Evolutionary conservation across 2,329 filamentous ascomycete species (phyloP), one percentile per base, ranked within the genome.

Genomic region (Neopestalotiopsis sp.): DNA sequence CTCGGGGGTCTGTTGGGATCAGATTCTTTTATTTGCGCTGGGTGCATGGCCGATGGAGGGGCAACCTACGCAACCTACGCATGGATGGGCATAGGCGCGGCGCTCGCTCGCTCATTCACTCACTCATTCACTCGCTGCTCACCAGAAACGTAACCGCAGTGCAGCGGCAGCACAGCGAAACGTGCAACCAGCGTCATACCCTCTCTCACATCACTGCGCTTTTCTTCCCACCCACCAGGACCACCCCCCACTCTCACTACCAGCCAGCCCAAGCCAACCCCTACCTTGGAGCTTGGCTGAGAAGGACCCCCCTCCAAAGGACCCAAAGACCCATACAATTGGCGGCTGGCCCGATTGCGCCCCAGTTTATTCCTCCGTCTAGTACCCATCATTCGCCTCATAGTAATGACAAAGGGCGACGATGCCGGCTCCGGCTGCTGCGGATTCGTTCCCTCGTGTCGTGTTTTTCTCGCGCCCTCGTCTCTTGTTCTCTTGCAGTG

Each of bases 141-240:
- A 38, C 10, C 34, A 38, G 34, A 38, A 56, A 56, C 14, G 49
- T 24, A 56, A 56, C 24, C 14, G 49, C 14, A 56, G 49, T 14
- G 49, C 34, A 38, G 34, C 34, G 34, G 34, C 34, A 38, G 34
- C 34, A 10, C 10, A 34, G 32, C 30, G 28, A 40, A 40, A 49
- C 61, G 61, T 64, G 61, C 34, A 64, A 64, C 38, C 61, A 64
- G 61, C 61, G 61, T 64, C 61, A 64, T 64, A 64, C 40, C 61
- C 61, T 34, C 38, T 49, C 61, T 20, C 30, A 13, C 32, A 17
- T 32, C 59, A 28, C 28, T 14, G 10, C 6, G n/a, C 13, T 20
- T 20, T 12, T 30, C 13, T 10, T 24, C 57, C 13, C n/a, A 59
- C 30, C 57, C 57, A 28, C 24, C 24, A 28, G 24, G 3, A n/a